Evolutionary conservation across 345 rosid genomes (phyloP).

Genomic region (Iberis pinnata): DNA sequence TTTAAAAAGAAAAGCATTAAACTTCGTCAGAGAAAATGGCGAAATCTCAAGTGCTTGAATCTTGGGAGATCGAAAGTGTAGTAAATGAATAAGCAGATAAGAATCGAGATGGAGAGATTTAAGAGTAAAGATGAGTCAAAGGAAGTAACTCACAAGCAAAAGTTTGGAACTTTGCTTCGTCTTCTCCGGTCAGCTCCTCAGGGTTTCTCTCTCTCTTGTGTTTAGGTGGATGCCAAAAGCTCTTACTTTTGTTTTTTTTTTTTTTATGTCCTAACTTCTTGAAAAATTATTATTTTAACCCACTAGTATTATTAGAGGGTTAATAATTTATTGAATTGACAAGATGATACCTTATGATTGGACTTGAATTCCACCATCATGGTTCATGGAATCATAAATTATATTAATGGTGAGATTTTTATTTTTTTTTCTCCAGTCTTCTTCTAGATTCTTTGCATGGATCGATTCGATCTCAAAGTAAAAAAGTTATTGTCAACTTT

Average conservation of each 20-base stretch:
- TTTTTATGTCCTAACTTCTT: slow-evolving; percentile 13
- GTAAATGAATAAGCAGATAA: neutral
- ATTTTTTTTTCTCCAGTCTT: no score
- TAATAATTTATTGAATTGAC: neutral
- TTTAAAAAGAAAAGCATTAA: no score
- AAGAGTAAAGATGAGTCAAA: neutral
- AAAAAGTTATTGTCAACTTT: no score
- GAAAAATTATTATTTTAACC: slow-evolving; percentile 3
- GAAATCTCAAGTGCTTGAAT: slow-evolving; percentile 1
- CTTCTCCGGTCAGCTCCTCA: slow-evolving; percentile 26
- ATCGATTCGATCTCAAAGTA: no score
- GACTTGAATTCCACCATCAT: slow-evolving; percentile 5
- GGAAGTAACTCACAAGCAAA: slow-evolving; percentile 15
- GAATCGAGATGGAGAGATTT: neutral
- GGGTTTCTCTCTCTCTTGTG: neutral
- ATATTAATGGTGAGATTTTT: no score
- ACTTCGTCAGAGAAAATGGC: neutral
- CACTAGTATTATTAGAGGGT: neutral
- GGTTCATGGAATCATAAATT: slow-evolving; percentile 4
- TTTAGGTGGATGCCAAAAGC: slow-evolving; percentile 18
- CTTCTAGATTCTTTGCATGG: no score
- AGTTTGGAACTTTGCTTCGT: slow-evolving; percentile 13
- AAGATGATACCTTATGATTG: slow-evolving; percentile 9
- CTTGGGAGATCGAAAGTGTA: slow-evolving; percentile 8
- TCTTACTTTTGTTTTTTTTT: neutral